phyloP scores from a whole-genome alignment of 176 grass and related monocot species.

The Elymus sibiricus region DNA sequence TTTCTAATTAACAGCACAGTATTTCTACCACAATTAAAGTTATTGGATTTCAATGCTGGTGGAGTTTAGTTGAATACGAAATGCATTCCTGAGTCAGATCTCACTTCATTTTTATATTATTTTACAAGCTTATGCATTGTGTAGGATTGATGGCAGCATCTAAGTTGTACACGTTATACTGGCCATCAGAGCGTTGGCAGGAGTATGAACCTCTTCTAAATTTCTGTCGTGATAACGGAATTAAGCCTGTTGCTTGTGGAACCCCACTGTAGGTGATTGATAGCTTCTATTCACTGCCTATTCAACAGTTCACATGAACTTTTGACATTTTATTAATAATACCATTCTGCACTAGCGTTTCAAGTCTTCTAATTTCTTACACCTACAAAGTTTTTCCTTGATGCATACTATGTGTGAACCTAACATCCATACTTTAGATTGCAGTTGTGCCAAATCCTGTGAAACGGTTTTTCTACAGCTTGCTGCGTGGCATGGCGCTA shows the following conservation, averaged over 20 bases:
- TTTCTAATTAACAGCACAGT: not conserved
- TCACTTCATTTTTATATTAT: not conserved
- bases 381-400: not conserved
- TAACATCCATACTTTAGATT: not conserved
- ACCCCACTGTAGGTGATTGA: constrained; percentile 78
- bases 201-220: no score
- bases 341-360: not conserved
- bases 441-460: constrained; percentile 7
- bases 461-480: not conserved
- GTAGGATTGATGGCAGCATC: constrained; percentile 74
- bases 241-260: constrained; percentile 85
- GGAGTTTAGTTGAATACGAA: not conserved
- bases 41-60: not conserved
- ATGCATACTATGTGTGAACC: not conserved
- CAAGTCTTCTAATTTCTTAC: constrained; percentile 2
- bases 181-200: constrained; percentile 56
- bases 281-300: constrained; percentile 11
- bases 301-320: not conserved
- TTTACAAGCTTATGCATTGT: constrained; percentile 31
- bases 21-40: not conserved
- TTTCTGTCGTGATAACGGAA: constrained; percentile 54
- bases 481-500: not conserved
- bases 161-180: constrained; percentile 72
- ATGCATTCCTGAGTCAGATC: not conserved
- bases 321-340: not conserved